Evolutionary conservation across 306 rosid genomes (phyloP).

Genomic region (Crotalaria pallida): DNA sequence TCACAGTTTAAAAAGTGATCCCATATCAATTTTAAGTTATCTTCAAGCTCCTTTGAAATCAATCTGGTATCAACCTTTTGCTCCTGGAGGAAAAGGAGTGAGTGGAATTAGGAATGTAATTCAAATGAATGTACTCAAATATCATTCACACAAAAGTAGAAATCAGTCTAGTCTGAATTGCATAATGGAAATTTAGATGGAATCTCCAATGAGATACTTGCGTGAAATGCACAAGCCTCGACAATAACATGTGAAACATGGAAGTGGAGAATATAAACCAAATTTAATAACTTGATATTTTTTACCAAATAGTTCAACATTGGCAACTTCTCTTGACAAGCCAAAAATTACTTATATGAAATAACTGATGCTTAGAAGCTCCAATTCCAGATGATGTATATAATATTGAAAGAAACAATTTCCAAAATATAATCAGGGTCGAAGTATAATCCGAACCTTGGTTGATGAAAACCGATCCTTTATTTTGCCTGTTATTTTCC

Average conservation of each 20-base stretch:
- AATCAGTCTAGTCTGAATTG: neutral
- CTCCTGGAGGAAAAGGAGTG: conserved; percentile 20
- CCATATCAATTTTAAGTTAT: conserved; percentile 37
- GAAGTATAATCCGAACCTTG: neutral
- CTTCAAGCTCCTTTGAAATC: conserved; percentile 42
- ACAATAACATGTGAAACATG: neutral
- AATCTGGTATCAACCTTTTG: conserved; percentile 13
- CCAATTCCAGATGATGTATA: neutral
- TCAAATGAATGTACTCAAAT: neutral
- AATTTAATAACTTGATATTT: neutral
- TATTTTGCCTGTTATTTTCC: neutral
- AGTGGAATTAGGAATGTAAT: neutral
- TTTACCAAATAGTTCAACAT: neutral
- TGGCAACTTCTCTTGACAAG: neutral
- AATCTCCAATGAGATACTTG: neutral
- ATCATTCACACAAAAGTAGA: neutral
- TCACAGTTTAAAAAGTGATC: conserved; percentile 28
- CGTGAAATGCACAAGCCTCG: neutral
- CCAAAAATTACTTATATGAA: neutral
- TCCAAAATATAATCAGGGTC: neutral
- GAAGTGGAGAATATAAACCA: neutral
- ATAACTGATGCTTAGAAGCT: neutral
- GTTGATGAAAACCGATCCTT: neutral
- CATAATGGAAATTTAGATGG: neutral
- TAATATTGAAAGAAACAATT: neutral